Conservation (phyloP, 768 basidiomycete species). For the Lactarius quietus region DNA sequence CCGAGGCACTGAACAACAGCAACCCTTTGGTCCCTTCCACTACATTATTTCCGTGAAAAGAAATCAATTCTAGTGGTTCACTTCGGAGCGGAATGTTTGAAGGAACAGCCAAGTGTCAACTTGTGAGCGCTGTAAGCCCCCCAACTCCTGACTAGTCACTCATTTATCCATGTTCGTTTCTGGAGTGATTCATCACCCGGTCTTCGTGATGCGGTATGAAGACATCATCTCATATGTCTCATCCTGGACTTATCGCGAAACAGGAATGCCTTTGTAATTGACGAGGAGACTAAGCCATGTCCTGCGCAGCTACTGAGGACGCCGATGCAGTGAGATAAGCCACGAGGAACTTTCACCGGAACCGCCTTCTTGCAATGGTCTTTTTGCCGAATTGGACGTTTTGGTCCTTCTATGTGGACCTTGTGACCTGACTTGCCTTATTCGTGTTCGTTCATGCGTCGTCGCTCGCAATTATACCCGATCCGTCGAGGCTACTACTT, state of each 20-base stretch:
- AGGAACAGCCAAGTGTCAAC: conserved; percentile 2
- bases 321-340: conserved; percentile 14
- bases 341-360: neutral
- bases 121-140: neutral
- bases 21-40: neutral
- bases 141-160: neutral
- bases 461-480: conserved; percentile 15
- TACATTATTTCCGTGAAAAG: conserved; percentile 4
- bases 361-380: neutral
- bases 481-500: conserved; percentile 5
- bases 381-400: neutral
- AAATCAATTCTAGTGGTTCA: neutral
- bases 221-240: neutral
- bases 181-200: neutral
- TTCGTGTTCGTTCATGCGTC: conserved; percentile 1
- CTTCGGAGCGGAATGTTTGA: neutral
- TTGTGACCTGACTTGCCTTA: conserved; percentile 12
- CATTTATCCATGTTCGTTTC: conserved; percentile 10
- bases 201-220: conserved; percentile 8
- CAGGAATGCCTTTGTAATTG: neutral
- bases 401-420: neutral
- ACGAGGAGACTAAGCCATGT: neutral
- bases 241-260: neutral
- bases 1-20: neutral
- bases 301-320: neutral